Base-by-base conservation (phyloP, 805 yeast species). In the Nakazawaea wickerhamii region DNA sequence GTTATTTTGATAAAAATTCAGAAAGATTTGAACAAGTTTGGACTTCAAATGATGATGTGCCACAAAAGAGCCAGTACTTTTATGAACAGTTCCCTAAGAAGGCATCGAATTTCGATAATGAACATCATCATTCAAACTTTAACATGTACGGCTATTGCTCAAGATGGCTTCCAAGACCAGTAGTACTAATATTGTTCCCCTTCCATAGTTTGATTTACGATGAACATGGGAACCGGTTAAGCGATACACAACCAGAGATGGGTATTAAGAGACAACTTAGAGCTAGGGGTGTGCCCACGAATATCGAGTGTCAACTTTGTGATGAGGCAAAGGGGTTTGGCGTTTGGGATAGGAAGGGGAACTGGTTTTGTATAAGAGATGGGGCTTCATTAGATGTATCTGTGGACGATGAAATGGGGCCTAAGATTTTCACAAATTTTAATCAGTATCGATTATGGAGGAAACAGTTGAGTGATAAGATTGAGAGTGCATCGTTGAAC, bases 51-150 rank as follows among this genome's bases (percentile, higher is more conserved):
- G 53, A 50, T 18, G 57, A 53, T 26, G 55, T 55, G 5, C 63
- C 64, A 2, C 56, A 57, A 36, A 46, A 52, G 35, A 45, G 52
- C 9, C 51, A 48, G 34, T 50, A 53, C 38, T 61, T 61, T 44
- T 60, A 60, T 43, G 53, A 55, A 34, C 60, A 57, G 38, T 60
- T 51, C 42, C 64, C 65, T 4, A 58, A 58, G 43, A 57, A 57
- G 22, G 53, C 63, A 3, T 49, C 64, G 4, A 58, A 55, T 42
- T 52, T 57, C 25, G 65, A 61, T 28, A 45, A 51, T 7, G 61
- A 58, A 22, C 63, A 58, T 48, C 64, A 61, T 28, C 55, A 57
- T 26, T 47, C 56, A 2, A 54, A 51, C 36, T 48, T 48, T 31
- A 56, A 52, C 30, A 30, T 58, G 48, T 62, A 60, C 44, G 60